Evolutionary conservation across 106 monocot species (phyloP), one percentile per base, ranked within the genome.

Genomic region (Apostasia ramifera): DNA sequence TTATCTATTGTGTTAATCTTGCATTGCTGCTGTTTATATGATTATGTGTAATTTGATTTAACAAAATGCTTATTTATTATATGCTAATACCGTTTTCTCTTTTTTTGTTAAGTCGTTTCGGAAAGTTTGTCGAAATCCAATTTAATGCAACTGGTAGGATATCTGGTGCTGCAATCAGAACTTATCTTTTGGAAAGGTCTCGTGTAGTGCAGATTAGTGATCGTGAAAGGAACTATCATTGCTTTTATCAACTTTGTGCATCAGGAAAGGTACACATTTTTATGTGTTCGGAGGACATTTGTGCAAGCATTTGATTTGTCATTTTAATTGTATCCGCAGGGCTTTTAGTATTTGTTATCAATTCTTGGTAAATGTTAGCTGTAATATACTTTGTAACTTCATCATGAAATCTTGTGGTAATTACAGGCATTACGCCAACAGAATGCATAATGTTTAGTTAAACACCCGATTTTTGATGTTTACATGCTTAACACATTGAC

Each of bases 81-180:
- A 44, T 48, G 15, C 65, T 65, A 65, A 65, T 65, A 47, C 65
- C 48, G 2, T 1, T 57, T 43, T 12, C 43, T 57, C 67, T 40
- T 59, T 55, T 77, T 7, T 49, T 39, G 56, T 75, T 55, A 80
- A 94, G 93, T 82, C 93, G 93, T 40, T 94, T 94, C 79, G 93
- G 93, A 44, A 94, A 94, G 77, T 94, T 94, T 82, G 93, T 94
- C 6, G 90, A 94, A 66, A 94, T 94, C 53, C 93, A 94, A 63
- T 94, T 94, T 80, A 84, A 94, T 62, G 53, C 49, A 76, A 90
- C 73, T 69, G 93, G 93, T 66, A 80, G 90, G 64, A 94, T 94
- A 80, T 94, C 93, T 76, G 93, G 93, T 75, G 93, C 93, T 65
- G 90, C 93, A 66, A 85, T 94, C 48, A 86, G 93, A 76, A 94